Evolutionary conservation across 306 rosid species (phyloP), one percentile per base, ranked within the genome.

Genomic region (Purshia tridentata): DNA sequence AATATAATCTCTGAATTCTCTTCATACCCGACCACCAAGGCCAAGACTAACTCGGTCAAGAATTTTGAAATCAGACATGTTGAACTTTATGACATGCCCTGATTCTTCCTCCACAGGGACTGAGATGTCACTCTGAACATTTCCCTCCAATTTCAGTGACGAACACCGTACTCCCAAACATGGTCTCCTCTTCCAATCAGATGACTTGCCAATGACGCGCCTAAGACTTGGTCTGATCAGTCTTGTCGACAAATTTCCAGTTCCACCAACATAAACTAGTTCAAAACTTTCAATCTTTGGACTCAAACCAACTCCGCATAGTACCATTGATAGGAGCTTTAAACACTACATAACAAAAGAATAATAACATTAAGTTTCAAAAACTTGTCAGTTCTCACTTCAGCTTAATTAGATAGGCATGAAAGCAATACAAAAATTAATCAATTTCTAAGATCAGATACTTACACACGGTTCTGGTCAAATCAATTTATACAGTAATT

Each of bases 1-100:
- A 11, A 63, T 72, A 58, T 15, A 75, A 16, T 54, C 29, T 51
- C 41, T n/a, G n/a, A 95, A 68, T 91, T 54, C 29, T 51, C 41
- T n/a, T 20, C 96, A 68, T 91, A 94, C 98, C 96, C 97, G 85
- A 72, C 96, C 97, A n/a, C 95, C 95, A 46, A 85, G 97, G 86
- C 97, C 98, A 56, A 84, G 67, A 81, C 98, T 91, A 76, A 94
- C 81, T 57, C 35, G 58, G 75, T 88, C 81, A 5, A 89, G 86
- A 73, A 89, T 76, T 69, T 87, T 83, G 55, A 91, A 94, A 78
- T 94, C 95, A 6, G 97, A 88, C 70, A 88, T 91, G 82, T 81
- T 86, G 88, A 94, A 94, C 82, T 82, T 82, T 4, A 81, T 83
- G 74, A 91, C 96, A 83, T 94, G 96, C 66, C 79, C 96, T 35